Conservation (phyloP, 1,139 yeast species). For the Scheffersomyces lignicola region DNA sequence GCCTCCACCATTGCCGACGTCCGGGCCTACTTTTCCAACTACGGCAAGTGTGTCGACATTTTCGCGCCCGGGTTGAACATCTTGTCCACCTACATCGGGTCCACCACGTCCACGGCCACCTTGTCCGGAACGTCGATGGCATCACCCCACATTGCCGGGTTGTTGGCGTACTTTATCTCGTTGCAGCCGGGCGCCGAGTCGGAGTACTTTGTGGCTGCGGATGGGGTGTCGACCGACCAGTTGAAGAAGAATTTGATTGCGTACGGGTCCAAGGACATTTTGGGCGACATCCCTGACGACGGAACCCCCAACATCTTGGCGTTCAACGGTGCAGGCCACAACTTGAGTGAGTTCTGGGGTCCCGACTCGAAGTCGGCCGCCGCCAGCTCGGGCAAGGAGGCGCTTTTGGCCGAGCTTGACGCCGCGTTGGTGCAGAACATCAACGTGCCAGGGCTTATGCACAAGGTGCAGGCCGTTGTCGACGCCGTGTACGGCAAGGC, state of each 20-base stretch:
- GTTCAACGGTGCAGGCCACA: constrained; percentile 91
- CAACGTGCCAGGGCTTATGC: no score
- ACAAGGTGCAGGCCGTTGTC: no score
- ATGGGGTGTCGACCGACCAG: constrained; percentile 76
- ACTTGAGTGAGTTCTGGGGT: constrained; percentile 72
- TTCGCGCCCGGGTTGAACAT: constrained; percentile 85
- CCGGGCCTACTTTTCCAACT: constrained; percentile 80
- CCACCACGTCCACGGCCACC: constrained; percentile 68
- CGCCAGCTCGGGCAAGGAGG: no score
- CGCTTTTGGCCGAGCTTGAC: no score
- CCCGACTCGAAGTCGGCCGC: constrained; percentile 9
- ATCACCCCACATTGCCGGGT: constrained; percentile 94
- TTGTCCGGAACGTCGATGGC: constrained; percentile 99
- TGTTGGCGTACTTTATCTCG: constrained; percentile 84
- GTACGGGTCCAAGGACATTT: constrained; percentile 69
- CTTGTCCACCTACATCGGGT: constrained; percentile 83
- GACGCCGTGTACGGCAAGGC: no score
- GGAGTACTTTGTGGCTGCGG: constrained; percentile 58
- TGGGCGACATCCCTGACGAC: constrained; percentile 72
- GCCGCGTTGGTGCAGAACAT: no score
- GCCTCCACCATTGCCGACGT: constrained; percentile 75
- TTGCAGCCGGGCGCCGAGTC: constrained; percentile 86
- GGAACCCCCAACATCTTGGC: constrained; percentile 83
- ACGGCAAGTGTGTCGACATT: constrained; percentile 81
- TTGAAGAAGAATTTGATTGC: constrained; percentile 84